These are phyloP conservation scores for Oryza glaberrima DNA, from an alignment of 176 grass and related monocot genomes.

Conservation along the genomic window DNA sequence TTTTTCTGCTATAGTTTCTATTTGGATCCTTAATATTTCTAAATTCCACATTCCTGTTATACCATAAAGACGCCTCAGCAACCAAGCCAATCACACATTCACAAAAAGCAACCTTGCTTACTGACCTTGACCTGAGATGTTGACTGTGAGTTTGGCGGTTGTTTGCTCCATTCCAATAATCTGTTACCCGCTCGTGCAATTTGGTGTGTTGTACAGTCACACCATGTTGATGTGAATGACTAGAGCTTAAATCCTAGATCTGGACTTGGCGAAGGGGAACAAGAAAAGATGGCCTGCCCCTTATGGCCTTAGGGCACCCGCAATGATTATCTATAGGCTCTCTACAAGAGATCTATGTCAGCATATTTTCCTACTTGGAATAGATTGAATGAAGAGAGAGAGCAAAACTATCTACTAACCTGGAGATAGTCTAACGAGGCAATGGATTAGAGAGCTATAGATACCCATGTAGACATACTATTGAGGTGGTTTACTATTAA, in stretches of 20 bases:
- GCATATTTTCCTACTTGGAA: too few relatives aligned
- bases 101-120: conserved; percentile 25
- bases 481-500: too few relatives aligned
- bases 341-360: too few relatives aligned
- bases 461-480: too few relatives aligned
- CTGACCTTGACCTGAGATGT: neutral
- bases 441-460: too few relatives aligned
- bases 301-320: neutral
- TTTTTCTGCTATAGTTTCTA: neutral
- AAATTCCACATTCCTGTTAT: neutral
- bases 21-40: neutral
- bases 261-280: neutral
- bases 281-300: neutral
- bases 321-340: too few relatives aligned
- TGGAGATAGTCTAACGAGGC: too few relatives aligned
- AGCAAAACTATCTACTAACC: too few relatives aligned
- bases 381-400: too few relatives aligned
- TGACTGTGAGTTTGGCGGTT: neutral
- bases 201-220: neutral
- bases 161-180: neutral
- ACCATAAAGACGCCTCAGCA: neutral
- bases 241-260: neutral
- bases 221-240: neutral
- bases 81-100: neutral
- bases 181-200: neutral